Evolutionary conservation across 331 rosid genomes (phyloP).

Genomic region (Stylosanthes scabra): DNA sequence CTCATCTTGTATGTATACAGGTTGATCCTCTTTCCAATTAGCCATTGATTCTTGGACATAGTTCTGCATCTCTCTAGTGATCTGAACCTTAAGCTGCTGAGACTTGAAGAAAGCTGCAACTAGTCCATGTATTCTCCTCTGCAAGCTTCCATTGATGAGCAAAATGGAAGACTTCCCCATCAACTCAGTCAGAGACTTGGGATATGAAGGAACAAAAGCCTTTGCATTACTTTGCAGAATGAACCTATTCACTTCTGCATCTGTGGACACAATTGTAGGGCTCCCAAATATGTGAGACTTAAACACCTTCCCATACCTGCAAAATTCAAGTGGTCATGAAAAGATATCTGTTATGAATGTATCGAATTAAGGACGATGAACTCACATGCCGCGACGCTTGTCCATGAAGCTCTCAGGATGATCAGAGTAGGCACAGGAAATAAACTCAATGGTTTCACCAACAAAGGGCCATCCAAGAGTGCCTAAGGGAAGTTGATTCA

Average conservation of each 20-base stretch:
- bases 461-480: constrained; percentile 93
- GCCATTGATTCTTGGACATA: constrained; percentile 82
- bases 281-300: constrained; percentile 98
- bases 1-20: constrained; percentile 87
- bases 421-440: constrained; percentile 91
- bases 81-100: constrained; percentile 83
- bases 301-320: constrained; percentile 94
- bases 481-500: constrained; percentile 71
- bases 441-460: constrained; percentile 90
- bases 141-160: constrained; percentile 92
- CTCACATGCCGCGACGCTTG: constrained; percentile 75
- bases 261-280: constrained; percentile 85
- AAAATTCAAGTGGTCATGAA: constrained; percentile 17
- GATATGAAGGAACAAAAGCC: constrained; percentile 90
- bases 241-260: constrained; percentile 86
- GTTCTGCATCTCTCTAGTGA: constrained; percentile 80
- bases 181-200: constrained; percentile 84
- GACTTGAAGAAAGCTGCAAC: constrained; percentile 96
- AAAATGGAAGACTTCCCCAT: constrained; percentile 97
- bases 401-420: constrained; percentile 77
- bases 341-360: too few species aligned
- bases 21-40: constrained; percentile 70
- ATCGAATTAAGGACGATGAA: not conserved
- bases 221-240: constrained; percentile 96
- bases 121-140: constrained; percentile 95